Evolutionary conservation across 805 yeast genomes (phyloP).

Genomic region (Pichia eremophila): DNA sequence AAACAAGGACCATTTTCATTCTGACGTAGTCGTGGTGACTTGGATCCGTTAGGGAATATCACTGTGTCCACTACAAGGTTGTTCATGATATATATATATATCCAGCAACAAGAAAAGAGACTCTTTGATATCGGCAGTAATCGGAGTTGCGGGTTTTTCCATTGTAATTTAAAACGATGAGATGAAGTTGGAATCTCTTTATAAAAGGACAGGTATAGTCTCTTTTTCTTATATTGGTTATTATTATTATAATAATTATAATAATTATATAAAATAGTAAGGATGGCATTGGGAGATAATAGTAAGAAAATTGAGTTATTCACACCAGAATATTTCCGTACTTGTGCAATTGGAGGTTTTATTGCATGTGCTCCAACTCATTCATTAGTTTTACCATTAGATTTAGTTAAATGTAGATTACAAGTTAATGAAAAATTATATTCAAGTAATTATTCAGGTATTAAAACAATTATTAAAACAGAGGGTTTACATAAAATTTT

Average conservation of each 20-base stretch:
- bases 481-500: constrained; percentile 71
- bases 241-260: too few relatives aligned
- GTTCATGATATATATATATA: too few relatives aligned
- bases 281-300: too few relatives aligned
- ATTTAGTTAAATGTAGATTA: constrained; percentile 85
- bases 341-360: constrained; percentile 72
- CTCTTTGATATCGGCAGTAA: too few relatives aligned
- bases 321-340: constrained; percentile 54
- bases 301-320: constrained; percentile 37
- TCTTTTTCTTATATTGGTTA: too few relatives aligned
- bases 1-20: constrained; percentile 87
- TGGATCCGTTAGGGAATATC: background rate
- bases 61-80: background rate
- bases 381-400: constrained; percentile 86
- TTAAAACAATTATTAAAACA: constrained; percentile 58
- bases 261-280: too few relatives aligned
- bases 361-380: constrained; percentile 97
- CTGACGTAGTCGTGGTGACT: constrained; percentile 48
- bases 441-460: constrained; percentile 73
- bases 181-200: too few relatives aligned
- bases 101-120: too few relatives aligned
- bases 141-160: background rate
- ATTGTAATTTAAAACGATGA: too few relatives aligned
- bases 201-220: too few relatives aligned
- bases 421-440: constrained; percentile 76